These are phyloP conservation scores for Ganoderma meredithae DNA, from an alignment of 1,284 basidiomycete species.

Conservation along the genomic window DNA sequence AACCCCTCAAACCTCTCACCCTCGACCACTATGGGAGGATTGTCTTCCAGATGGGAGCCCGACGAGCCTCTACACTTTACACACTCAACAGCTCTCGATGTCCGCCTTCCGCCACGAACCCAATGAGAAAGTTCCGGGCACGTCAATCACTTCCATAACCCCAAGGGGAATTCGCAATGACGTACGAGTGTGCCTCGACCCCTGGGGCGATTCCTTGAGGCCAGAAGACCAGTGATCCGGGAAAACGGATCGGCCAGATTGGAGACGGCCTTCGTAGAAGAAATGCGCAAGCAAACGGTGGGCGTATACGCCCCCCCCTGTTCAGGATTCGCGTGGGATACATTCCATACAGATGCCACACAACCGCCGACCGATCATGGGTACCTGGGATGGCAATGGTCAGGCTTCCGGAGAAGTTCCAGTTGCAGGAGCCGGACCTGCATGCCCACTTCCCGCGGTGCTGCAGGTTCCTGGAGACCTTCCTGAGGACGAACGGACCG, in stretches of 20 bases:
- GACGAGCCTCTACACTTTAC: not conserved
- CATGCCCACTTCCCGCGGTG: not conserved
- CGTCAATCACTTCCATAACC: not conserved
- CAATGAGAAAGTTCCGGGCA: conserved; percentile 15
- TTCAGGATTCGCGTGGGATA: not conserved
- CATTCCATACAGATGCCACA: not conserved
- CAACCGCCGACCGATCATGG: not conserved
- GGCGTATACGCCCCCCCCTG: not conserved
- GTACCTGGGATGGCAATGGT: not conserved
- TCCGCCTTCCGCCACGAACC: not conserved
- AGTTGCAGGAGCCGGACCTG: not conserved
- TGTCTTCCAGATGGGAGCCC: conserved; percentile 6
- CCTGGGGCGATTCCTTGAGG: not conserved
- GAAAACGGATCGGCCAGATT: conserved; percentile 1
- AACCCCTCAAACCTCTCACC: not conserved
- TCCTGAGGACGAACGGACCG: conserved; percentile 1
- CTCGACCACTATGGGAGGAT: conserved; percentile 5
- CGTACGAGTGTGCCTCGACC: not conserved
- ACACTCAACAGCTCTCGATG: not conserved
- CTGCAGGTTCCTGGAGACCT: not conserved
- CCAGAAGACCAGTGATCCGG: not conserved
- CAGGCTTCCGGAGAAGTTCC: not conserved
- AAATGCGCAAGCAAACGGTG: not conserved
- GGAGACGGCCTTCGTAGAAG: not conserved
- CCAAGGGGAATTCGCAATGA: not conserved